Evolutionary conservation across 2,329 filamentous ascomycete species (phyloP).

Genomic region (Pestalotiopsis fici): DNA sequence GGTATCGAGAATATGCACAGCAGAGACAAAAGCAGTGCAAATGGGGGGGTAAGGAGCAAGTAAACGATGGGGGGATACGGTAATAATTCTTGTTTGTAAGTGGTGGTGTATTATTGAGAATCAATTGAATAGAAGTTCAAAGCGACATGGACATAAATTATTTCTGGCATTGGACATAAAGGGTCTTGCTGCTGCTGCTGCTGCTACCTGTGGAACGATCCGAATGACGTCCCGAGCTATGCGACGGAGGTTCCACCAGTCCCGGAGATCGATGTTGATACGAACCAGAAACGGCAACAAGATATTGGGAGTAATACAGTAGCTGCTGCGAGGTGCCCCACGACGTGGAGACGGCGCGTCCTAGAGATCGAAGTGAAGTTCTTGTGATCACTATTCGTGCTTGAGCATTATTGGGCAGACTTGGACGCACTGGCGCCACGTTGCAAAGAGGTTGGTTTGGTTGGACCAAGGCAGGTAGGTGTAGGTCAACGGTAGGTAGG

Average conservation of each 20-base stretch:
- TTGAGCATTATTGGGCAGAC: constrained; percentile 12
- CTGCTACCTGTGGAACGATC: background rate
- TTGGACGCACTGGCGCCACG: constrained; percentile 16
- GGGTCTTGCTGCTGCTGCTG: background rate
- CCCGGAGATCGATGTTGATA: background rate
- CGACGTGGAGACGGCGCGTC: background rate
- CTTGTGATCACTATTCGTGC: constrained; percentile 13
- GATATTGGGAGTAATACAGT: constrained; percentile 1
- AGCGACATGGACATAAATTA: background rate
- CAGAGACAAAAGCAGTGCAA: constrained; percentile 3
- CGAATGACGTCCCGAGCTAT: constrained; percentile 7
- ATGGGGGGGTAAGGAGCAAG: background rate
- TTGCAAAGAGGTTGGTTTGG: constrained; percentile 12
- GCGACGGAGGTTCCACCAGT: constrained; percentile 3
- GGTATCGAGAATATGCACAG: constrained; percentile 9
- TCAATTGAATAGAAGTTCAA: constrained; percentile 8
- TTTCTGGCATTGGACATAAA: background rate
- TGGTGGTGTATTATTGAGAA: constrained; percentile 15
- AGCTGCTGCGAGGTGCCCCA: background rate
- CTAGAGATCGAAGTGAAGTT: constrained; percentile 4
- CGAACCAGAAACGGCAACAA: background rate
- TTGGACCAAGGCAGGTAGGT: too few relatives aligned
- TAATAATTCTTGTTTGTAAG: constrained; percentile 14
- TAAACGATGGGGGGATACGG: constrained; percentile 19
- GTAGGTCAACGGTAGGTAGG: too few relatives aligned